Percentiles rank a stretch among this genome's conserved stretches.
phyloP scores from a whole-genome alignment of 179 eudicot species.

The Gypsophila paniculata region DNA sequence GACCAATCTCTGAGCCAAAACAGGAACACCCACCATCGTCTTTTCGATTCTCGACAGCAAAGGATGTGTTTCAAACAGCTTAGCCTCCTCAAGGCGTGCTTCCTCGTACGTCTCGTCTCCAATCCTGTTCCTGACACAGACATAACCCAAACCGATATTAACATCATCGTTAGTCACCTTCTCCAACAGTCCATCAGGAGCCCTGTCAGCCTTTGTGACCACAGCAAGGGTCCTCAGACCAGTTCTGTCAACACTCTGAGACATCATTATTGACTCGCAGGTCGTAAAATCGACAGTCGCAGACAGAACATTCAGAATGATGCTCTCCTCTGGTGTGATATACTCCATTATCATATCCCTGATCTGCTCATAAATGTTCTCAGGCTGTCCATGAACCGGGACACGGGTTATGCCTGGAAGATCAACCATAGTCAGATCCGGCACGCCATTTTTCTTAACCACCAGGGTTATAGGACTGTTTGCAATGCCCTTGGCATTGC shows the following conservation, averaged over 20 bases:
- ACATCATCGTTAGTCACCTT: slow-evolving; percentile 57
- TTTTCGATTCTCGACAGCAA: slow-evolving; percentile 32
- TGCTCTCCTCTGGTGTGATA: slow-evolving; percentile 50
- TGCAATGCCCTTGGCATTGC: slow-evolving; percentile 34
- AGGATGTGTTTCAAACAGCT: slow-evolving; percentile 36
- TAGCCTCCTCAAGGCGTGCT: slow-evolving; percentile 39
- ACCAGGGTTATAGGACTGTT: slow-evolving; percentile 34
- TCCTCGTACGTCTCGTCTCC: slow-evolving; percentile 48
- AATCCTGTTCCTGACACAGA: slow-evolving; percentile 50
- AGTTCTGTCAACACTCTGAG: slow-evolving; percentile 42
- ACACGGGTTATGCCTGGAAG: slow-evolving; percentile 50
- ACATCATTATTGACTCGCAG: slow-evolving; percentile 56
- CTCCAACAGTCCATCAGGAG: slow-evolving; percentile 54
- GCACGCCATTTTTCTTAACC: slow-evolving; percentile 43
- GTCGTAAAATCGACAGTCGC: slow-evolving; percentile 49
- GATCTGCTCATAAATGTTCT: slow-evolving; percentile 46
- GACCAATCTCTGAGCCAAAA: slow-evolving; percentile 43
- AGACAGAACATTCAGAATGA: slow-evolving; percentile 47
- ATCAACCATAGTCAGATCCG: slow-evolving; percentile 51
- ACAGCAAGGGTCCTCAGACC: slow-evolving; percentile 58
- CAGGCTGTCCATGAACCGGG: slow-evolving; percentile 43
- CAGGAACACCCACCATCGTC: slow-evolving; percentile 41
- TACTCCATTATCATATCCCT: slow-evolving; percentile 48
- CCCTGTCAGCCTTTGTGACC: slow-evolving; percentile 45
- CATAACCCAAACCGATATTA: slow-evolving; percentile 54